Conservation (phyloP, 306 rosid genomes). For the Elaeagnus macrophylla region DNA sequence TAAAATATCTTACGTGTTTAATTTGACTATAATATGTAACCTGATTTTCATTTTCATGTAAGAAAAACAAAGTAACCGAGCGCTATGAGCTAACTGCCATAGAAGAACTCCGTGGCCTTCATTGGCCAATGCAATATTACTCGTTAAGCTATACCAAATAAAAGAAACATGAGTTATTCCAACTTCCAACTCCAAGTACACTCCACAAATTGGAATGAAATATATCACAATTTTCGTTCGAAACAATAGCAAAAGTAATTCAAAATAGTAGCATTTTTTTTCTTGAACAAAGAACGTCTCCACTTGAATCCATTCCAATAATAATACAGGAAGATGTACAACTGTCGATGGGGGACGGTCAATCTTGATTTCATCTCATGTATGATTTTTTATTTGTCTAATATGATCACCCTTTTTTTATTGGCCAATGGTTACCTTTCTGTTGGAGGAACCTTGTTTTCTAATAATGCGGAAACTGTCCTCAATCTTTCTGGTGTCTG, state of each 20-base stretch:
- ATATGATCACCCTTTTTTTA: constrained; percentile 3
- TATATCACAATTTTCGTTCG: neutral
- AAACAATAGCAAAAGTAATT: neutral
- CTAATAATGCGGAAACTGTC: constrained; percentile 59
- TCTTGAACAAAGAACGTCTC: no score
- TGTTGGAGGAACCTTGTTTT: constrained; percentile 14
- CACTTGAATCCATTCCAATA: no score
- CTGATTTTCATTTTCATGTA: no score
- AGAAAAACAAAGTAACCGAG: constrained; percentile 38
- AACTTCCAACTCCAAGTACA: neutral
- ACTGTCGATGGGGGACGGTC: neutral
- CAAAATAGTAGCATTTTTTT: neutral
- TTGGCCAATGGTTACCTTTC: constrained; percentile 2
- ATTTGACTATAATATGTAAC: no score
- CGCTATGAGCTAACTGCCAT: constrained; percentile 52
- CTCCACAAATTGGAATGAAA: neutral
- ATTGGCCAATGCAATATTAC: no score
- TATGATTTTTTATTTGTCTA: neutral
- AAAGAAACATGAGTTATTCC: no score
- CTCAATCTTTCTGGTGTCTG: constrained; percentile 34
- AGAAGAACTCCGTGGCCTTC: constrained; percentile 76
- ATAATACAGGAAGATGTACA: no score
- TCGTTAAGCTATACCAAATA: constrained; percentile 74
- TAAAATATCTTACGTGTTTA: no score
- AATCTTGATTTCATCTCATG: neutral